Percentiles rank a stretch among this genome's conserved stretches.
These are phyloP conservation scores for Geoglossum cookeanum DNA, from an alignment of 2,329 filamentous ascomycete species.

Conservation along the genomic window DNA sequence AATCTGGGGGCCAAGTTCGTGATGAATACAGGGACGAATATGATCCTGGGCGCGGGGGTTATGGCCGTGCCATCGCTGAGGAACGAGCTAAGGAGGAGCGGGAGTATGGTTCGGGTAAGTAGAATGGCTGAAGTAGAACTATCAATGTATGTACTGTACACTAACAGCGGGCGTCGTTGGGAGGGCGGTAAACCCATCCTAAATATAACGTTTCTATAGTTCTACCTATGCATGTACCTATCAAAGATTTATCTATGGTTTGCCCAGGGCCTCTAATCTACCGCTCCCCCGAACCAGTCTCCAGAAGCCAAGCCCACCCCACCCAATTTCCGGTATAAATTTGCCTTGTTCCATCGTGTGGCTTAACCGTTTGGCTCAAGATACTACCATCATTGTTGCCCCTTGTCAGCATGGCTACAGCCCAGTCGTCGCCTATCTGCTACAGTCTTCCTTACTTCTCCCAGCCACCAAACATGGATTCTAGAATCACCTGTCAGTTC, in stretches of 20 bases:
- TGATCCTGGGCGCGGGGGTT: slow-evolving; percentile 81
- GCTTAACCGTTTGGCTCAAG: background rate
- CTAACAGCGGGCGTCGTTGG: background rate
- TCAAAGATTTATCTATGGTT: background rate
- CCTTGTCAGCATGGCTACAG: background rate
- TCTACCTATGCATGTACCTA: background rate
- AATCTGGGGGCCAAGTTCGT: slow-evolving; percentile 88
- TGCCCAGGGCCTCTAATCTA: background rate
- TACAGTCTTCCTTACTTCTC: slow-evolving; percentile 33
- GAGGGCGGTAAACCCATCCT: background rate
- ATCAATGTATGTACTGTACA: background rate
- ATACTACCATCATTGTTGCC: background rate
- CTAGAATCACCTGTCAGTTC: slow-evolving; percentile 75
- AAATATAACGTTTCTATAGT: background rate
- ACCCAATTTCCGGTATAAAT: no score
- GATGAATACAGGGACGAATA: slow-evolving; percentile 97
- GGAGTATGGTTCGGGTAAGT: slow-evolving; percentile 38
- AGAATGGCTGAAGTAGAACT: slow-evolving; percentile 10
- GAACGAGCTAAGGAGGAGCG: slow-evolving; percentile 39
- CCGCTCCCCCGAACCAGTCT: background rate
- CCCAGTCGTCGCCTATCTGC: background rate
- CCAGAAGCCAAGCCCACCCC: background rate
- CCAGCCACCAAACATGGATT: slow-evolving; percentile 88
- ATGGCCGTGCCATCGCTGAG: slow-evolving; percentile 58
- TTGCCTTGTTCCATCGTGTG: no score